Evolutionary conservation across 345 rosid species (phyloP).

Genomic region (Streptanthus diversifolius): DNA sequence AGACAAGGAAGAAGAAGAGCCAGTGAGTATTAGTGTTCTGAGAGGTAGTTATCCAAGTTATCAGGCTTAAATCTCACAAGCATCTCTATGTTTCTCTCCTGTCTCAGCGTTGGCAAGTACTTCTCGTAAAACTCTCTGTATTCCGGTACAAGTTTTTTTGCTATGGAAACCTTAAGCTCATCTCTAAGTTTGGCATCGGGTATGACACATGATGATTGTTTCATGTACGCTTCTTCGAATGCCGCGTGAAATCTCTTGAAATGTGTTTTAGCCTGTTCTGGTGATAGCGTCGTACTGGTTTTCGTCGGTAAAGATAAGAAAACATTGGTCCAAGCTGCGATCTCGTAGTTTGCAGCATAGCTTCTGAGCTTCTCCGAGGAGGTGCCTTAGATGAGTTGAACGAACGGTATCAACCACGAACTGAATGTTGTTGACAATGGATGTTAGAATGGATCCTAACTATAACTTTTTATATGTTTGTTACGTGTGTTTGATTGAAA

Average conservation of each 20-base stretch:
- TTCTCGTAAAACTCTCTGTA: constrained; percentile 52
- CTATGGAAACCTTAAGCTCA: constrained; percentile 57
- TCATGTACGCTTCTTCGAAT: constrained; percentile 61
- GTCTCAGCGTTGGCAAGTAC: constrained; percentile 20
- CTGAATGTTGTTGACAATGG: constrained; percentile 58
- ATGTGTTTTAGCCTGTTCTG: constrained; percentile 39
- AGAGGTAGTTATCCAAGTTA: constrained; percentile 55
- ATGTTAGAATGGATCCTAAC: no score
- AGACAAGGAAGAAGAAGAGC: constrained; percentile 28
- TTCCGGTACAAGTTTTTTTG: constrained; percentile 46
- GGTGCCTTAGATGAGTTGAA: constrained; percentile 41
- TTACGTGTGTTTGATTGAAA: no score
- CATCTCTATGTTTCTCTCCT: constrained; percentile 38
- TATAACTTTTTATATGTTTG: no score
- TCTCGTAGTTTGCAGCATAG: constrained; percentile 51
- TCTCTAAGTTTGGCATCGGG: constrained; percentile 52
- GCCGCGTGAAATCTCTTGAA: constrained; percentile 53
- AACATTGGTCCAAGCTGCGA: constrained; percentile 62
- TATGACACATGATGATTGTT: constrained; percentile 53
- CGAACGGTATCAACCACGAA: constrained; percentile 51
- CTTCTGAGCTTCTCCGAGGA: constrained; percentile 66
- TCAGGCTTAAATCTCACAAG: constrained; percentile 47
- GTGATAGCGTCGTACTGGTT: constrained; percentile 24
- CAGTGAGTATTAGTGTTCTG: constrained; percentile 35
- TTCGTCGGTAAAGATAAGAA: constrained; percentile 43